Percentiles rank a stretch among this genome's conserved stretches.
Conservation (phyloP, 2,329 filamentous ascomycete genomes). For the Arthroderma sp. region DNA sequence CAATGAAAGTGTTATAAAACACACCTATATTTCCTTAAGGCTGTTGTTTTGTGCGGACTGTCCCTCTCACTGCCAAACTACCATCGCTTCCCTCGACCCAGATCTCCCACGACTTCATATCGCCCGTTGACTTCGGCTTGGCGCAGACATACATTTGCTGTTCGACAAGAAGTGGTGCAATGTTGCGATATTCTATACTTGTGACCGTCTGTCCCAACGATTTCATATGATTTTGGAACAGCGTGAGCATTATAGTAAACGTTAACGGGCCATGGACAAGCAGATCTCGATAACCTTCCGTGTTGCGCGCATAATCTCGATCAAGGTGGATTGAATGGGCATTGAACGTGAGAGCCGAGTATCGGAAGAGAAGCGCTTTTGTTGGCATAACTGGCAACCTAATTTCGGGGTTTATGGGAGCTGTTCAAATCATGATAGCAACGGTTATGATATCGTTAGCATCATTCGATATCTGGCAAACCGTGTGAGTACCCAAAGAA, state of each 20-base stretch:
- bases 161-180: constrained; percentile 64
- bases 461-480: constrained; percentile 38
- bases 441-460: constrained; percentile 11
- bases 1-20: too few relatives aligned
- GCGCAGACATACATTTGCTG: constrained; percentile 60
- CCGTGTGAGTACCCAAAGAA: constrained; percentile 40
- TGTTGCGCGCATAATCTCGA: constrained; percentile 49
- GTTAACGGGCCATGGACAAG: constrained; percentile 81
- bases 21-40: neutral
- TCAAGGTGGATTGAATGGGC: constrained; percentile 85
- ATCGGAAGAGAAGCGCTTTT: constrained; percentile 66
- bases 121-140: constrained; percentile 34
- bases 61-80: constrained; percentile 51
- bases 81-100: constrained; percentile 53
- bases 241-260: constrained; percentile 60
- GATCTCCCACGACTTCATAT: constrained; percentile 41
- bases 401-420: constrained; percentile 40
- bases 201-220: constrained; percentile 29
- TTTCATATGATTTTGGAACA: constrained; percentile 45
- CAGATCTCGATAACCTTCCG: constrained; percentile 61
- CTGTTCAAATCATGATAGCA: constrained; percentile 17
- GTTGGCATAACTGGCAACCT: constrained; percentile 52
- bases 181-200: constrained; percentile 63
- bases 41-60: constrained; percentile 16
- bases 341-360: constrained; percentile 84